Conservation (phyloP, 495 filamentous ascomycete species). For the Friedmanniomyces endolithicus region DNA sequence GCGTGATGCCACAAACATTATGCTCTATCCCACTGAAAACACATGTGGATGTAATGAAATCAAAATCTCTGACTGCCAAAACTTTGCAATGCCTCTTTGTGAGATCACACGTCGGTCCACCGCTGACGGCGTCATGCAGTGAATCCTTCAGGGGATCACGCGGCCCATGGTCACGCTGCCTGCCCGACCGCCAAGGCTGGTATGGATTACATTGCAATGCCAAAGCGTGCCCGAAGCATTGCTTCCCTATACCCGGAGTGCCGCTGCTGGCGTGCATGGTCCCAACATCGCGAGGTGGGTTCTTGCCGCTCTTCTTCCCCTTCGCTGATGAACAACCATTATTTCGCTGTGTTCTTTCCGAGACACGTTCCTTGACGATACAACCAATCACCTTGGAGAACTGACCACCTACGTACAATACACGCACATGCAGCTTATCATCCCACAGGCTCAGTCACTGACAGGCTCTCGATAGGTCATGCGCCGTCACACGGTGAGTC, state of each 20-base stretch:
- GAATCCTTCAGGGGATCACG: neutral
- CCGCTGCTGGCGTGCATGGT: too few species aligned
- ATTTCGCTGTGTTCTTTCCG: constrained; percentile 70
- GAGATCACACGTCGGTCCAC: neutral
- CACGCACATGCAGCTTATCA: neutral
- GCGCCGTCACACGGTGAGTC: too few species aligned
- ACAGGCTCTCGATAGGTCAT: neutral
- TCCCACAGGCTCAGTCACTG: neutral
- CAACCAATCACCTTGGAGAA: constrained; percentile 84
- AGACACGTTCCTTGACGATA: constrained; percentile 57
- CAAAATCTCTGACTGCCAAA: neutral
- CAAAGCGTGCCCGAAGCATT: too few species aligned
- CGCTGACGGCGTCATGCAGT: neutral
- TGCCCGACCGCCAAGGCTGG: too few species aligned
- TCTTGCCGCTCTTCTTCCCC: neutral
- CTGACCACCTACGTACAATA: constrained; percentile 40
- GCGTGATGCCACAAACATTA: neutral
- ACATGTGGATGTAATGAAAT: neutral
- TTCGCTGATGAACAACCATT: constrained; percentile 55
- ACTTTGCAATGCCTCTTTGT: neutral
- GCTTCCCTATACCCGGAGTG: too few species aligned
- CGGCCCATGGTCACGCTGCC: too few species aligned
- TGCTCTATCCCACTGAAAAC: constrained; percentile 1
- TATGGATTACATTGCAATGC: too few species aligned
- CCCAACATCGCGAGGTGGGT: too few species aligned